phyloP scores from a whole-genome alignment of 352 stramenopile genomes.

The Phytophthora tentaculata region DNA sequence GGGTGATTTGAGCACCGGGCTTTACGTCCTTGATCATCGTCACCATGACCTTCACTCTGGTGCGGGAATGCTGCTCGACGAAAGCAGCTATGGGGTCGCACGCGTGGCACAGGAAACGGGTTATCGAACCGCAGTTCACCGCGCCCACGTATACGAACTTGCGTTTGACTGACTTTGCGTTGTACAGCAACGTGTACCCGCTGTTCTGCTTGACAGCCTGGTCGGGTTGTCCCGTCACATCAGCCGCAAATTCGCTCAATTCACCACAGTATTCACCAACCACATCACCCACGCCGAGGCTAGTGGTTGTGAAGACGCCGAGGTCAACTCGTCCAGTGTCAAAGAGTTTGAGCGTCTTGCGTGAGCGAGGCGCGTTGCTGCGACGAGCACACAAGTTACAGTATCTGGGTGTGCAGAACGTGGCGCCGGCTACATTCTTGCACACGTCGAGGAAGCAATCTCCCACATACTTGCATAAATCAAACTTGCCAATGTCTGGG shows the following conservation, averaged over 20 bases:
- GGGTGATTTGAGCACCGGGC: no score
- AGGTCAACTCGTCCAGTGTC: background rate
- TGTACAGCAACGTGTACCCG: background rate
- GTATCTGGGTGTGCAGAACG: background rate
- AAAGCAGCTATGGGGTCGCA: no score
- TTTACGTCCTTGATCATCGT: no score
- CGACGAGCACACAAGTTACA: background rate
- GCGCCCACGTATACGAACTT: background rate
- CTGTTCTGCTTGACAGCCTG: background rate
- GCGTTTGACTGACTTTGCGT: background rate
- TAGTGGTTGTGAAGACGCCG: background rate
- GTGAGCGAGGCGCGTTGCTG: background rate
- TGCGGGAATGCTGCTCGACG: no score
- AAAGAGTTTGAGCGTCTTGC: background rate
- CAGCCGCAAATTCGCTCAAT: background rate
- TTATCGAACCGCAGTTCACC: background rate
- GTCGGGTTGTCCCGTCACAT: background rate
- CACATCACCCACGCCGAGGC: background rate
- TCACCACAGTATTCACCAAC: background rate
- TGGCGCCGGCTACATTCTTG: background rate
- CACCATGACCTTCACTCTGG: no score
- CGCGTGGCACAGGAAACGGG: background rate
- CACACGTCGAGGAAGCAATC: background rate
- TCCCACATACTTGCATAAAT: background rate
- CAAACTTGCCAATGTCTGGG: background rate